Conservation (phyloP, 1,139 yeast species). For the Debaryomycetaceae sp. region DNA sequence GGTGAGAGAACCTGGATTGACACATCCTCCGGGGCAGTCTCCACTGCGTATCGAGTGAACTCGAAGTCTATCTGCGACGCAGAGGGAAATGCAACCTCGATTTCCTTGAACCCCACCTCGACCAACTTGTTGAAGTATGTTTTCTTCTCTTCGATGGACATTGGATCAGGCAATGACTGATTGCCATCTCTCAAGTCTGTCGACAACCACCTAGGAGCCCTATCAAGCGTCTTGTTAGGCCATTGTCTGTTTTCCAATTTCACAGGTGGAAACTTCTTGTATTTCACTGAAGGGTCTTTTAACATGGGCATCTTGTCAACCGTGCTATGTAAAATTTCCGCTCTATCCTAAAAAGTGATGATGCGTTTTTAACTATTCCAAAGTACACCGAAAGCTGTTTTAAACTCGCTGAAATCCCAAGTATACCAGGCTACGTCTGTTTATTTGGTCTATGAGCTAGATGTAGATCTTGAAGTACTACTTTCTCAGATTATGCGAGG, state of each 20-base stretch:
- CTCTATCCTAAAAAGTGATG: background rate
- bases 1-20: slow-evolving; percentile 89
- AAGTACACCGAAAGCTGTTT: no score
- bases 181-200: slow-evolving; percentile 97
- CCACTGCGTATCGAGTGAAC: slow-evolving; percentile 90
- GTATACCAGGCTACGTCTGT: no score
- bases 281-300: slow-evolving; percentile 75
- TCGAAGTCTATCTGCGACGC: slow-evolving; percentile 96
- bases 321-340: background rate
- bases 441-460: no score
- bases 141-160: slow-evolving; percentile 87
- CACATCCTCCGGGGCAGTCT: slow-evolving; percentile 90
- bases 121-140: slow-evolving; percentile 80
- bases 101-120: slow-evolving; percentile 93
- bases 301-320: slow-evolving; percentile 29
- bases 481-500: no score
- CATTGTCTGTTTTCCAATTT: slow-evolving; percentile 76
- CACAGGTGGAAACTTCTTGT: slow-evolving; percentile 65
- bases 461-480: no score
- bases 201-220: slow-evolving; percentile 94
- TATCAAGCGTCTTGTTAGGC: slow-evolving; percentile 74
- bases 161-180: slow-evolving; percentile 96
- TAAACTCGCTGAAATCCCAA: no score
- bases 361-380: no score
- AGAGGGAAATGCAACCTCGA: slow-evolving; percentile 94